Base-by-base conservation (phyloP, 176 grass and related monocot genomes). In the Olyra latifolia region DNA sequence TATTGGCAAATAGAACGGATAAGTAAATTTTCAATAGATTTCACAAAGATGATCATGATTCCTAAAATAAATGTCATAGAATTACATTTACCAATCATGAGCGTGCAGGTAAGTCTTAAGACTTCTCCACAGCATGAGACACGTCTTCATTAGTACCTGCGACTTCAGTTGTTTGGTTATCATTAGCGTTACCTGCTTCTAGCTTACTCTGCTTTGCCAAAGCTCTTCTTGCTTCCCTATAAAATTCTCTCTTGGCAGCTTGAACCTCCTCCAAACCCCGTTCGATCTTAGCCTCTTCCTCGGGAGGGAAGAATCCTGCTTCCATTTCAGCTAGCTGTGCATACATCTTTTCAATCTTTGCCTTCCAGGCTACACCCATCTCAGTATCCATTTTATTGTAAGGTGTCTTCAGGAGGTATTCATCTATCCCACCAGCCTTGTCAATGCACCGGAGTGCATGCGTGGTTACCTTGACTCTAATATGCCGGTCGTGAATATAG, bases 341-440 rank as follows among this genome's bases (percentile, higher is more conserved):
- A 84, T 99, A 99, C 96, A 99, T 93, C 84, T 91, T 95, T 84
- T 99, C 96, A 50, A 99, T 81, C 71, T 82, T 92, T 74, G 84
- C 86, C 75, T 99, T 99, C 96, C 92, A 99, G 19, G 83, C 65
- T 76, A 99, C 72, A 15, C 90, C 86, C 71, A 93, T 81, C 87
- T 95, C 96, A 58, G 96, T 95, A 45, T 91, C 92, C 90, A 99
- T 95, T 87, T 95, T 91, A 56, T 80, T 74, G 67, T 95, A 91
- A 79, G 96, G 96, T 59, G 92, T 98, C 43, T 93, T 98, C 66
- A 98, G 82, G 66, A 98, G 86, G 84, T 98, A 99, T 70, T 98
- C 96, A 27, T 99, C 96, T 76, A 99, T 93, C 8, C 96, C 92
- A 42, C 96, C 96, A 69, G 96, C 96, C 85, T 99, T 99, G 74